Percentiles rank a stretch among this genome's conserved stretches.
Evolutionary conservation across 2,329 filamentous ascomycete species (phyloP).

Genomic region (Hypoxylon sp.): DNA sequence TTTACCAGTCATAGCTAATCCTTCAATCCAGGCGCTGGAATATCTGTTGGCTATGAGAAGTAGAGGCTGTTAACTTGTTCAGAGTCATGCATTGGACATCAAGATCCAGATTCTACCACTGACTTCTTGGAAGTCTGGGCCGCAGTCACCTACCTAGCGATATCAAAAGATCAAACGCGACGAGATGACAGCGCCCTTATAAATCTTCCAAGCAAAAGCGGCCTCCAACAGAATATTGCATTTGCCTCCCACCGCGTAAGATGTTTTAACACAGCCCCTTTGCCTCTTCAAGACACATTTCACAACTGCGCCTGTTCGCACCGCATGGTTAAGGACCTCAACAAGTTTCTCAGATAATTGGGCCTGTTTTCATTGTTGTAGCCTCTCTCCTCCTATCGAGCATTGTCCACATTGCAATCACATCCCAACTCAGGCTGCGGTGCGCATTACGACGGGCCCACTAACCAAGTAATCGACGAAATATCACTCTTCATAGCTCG

Average conservation of each 20-base stretch:
- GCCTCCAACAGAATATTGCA: constrained; percentile 37
- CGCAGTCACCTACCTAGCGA: neutral
- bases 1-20: constrained; percentile 24
- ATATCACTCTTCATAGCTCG: constrained; percentile 18
- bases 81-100: constrained; percentile 19
- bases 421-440: constrained; percentile 17
- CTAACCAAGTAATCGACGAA: constrained; percentile 1
- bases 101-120: constrained; percentile 8
- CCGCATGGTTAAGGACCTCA: constrained; percentile 14
- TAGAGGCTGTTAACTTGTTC: constrained; percentile 5
- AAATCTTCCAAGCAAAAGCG: constrained; percentile 26
- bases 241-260: constrained; percentile 30
- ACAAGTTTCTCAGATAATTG: constrained; percentile 1
- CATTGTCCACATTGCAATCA: constrained; percentile 13
- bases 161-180: constrained; percentile 1
- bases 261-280: constrained; percentile 33
- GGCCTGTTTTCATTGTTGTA: constrained; percentile 6
- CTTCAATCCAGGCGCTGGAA: constrained; percentile 20
- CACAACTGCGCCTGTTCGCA: constrained; percentile 21
- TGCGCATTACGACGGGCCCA: constrained; percentile 23
- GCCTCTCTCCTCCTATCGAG: neutral
- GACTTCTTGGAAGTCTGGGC: constrained; percentile 10
- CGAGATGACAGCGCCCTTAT: constrained; percentile 11
- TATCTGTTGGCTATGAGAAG: constrained; percentile 8
- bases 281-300: constrained; percentile 24